These are phyloP conservation scores for Chlorella vulgaris DNA, from an alignment of 139 green algal species.

Conservation along the genomic window DNA sequence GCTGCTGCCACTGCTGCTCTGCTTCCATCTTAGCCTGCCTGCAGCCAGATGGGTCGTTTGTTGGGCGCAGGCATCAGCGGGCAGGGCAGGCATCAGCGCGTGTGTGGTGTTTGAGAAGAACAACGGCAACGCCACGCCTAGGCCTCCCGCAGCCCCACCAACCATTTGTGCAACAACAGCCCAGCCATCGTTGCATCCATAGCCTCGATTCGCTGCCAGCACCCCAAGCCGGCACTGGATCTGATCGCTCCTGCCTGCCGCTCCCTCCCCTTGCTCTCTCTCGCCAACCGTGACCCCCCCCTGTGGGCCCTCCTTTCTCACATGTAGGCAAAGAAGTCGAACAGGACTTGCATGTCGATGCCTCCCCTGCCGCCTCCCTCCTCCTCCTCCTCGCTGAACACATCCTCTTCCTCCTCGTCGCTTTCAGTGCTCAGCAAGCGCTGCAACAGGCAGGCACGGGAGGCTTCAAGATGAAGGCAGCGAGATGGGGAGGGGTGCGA, in stretches of 20 bases:
- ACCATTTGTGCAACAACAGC: no score
- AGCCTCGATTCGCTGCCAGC: no score
- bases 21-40: constrained; percentile 22
- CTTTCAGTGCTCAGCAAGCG: constrained; percentile 9
- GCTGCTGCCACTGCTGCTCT: neutral
- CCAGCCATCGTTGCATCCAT: no score
- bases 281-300: neutral
- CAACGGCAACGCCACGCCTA: neutral
- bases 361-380: neutral
- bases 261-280: neutral
- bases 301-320: neutral
- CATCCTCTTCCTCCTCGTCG: constrained; percentile 26
- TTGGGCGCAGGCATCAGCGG: neutral
- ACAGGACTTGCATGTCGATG: constrained; percentile 18
- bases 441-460: neutral
- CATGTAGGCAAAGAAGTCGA: constrained; percentile 35
- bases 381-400: constrained; percentile 19
- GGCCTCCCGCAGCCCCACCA: neutral
- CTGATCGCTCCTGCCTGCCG: neutral
- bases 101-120: neutral
- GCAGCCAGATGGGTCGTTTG: neutral
- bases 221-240: no score
- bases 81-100: neutral
- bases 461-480: neutral
- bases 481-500: neutral